Base-by-base conservation (phyloP, 2,329 filamentous ascomycete species). In the Colletotrichum aenigma region DNA sequence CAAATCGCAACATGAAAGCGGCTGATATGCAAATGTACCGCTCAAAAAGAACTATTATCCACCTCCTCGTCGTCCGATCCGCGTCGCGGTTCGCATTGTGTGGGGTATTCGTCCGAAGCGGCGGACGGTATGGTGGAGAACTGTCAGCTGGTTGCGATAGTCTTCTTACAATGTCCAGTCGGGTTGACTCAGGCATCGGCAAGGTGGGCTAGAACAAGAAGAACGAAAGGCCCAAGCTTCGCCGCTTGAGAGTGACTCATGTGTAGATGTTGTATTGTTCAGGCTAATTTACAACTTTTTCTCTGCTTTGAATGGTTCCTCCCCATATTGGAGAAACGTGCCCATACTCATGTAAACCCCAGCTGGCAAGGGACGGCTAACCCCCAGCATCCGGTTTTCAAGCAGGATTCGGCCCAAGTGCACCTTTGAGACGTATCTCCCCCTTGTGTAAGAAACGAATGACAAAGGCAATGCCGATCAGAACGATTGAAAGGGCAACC, bases 401-500 rank as follows among this genome's bases (percentile, higher is more conserved):
- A 2, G 52, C 66, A 26, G 52, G 26, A 15, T 7, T 60, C 1
- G 9, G 9, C 26, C 66, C 52, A 28, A 16, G 15, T n/a, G n/a
- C 30, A 6, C 69, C 64, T 60, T 73, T 76, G 4, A 66, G 24
- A 4, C 71, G 18, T 5, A 75, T 13, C 77, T 91, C 87, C 26
- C 85, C 81, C 34, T 84, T 82, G 72, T 91, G 87, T 43, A 90
- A 72, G 61, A 83, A 80, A 4, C 88, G 81, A 28, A 91, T 89
- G 2, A 83, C 69, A 30, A 92, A 85, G 0, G 91, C 84, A 13
- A 85, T 89, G 0, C 79, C 81, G 58, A 93, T 92, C 65, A 93
- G 78, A 3, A 83, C 83, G 1, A 86, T 79, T 0, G 88, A 86
- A 60, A 93, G 79, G 8, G 36, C 72, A 56, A 64, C 30, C 72